These are phyloP conservation scores for Dendrostoma leiphaemia DNA, from an alignment of 2,329 filamentous ascomycete species.

Conservation along the genomic window DNA sequence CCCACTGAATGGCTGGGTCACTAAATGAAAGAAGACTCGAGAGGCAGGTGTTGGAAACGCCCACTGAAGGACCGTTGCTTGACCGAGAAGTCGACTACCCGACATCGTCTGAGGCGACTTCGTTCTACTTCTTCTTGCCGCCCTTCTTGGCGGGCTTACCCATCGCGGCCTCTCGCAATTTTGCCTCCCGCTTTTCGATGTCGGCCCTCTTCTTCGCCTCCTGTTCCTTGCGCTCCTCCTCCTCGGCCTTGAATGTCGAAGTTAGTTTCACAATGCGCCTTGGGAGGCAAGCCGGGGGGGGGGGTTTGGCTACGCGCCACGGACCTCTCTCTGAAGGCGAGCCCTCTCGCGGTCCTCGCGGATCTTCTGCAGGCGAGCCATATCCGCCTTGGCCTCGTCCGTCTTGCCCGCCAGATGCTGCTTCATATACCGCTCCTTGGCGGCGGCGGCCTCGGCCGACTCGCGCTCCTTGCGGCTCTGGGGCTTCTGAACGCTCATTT, in stretches of 20 bases:
- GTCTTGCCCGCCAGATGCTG: slow-evolving; percentile 94
- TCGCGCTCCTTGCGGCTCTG: slow-evolving; percentile 56
- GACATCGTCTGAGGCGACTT: not conserved
- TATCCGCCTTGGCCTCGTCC: slow-evolving; percentile 86
- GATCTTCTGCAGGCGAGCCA: slow-evolving; percentile 79
- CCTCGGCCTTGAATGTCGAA: slow-evolving; percentile 46
- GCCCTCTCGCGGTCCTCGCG: slow-evolving; percentile 71
- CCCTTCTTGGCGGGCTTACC: slow-evolving; percentile 43
- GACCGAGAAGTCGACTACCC: too few species aligned
- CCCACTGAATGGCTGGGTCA: not conserved
- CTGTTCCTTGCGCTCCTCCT: slow-evolving; percentile 53
- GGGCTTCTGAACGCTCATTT: slow-evolving; percentile 41
- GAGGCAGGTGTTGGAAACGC: not conserved
- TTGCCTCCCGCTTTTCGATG: slow-evolving; percentile 54
- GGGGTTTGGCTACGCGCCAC: too few species aligned
- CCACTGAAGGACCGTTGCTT: not conserved
- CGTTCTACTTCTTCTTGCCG: slow-evolving; percentile 38
- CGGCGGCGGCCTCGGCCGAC: slow-evolving; percentile 81
- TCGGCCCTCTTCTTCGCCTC: slow-evolving; percentile 48
- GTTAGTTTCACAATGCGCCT: too few species aligned
- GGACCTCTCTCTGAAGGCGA: slow-evolving; percentile 80
- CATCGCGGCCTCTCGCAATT: slow-evolving; percentile 52
- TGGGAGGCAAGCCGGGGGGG: too few species aligned
- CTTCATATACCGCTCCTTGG: slow-evolving; percentile 88
- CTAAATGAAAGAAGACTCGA: not conserved